Conservation (phyloP, 495 filamentous ascomycete species). For the Xylaria sp. region DNA sequence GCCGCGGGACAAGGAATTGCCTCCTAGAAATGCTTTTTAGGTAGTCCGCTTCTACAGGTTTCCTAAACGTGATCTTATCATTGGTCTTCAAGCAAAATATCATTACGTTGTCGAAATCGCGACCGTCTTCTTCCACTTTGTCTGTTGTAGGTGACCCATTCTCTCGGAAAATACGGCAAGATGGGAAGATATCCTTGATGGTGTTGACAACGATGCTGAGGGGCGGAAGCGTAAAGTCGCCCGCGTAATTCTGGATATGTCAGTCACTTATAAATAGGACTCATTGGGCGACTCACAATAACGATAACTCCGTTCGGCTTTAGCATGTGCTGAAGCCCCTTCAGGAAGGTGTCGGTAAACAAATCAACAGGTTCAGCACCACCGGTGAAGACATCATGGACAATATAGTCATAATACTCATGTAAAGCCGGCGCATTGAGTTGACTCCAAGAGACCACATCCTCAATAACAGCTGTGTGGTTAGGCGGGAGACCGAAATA, state of each 20-base stretch:
- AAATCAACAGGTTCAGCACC: conserved; percentile 88
- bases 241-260: conserved; percentile 85
- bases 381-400: conserved; percentile 99
- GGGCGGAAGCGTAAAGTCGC: conserved; percentile 77
- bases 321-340: conserved; percentile 70
- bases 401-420: conserved; percentile 80
- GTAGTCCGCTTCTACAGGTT: conserved; percentile 69
- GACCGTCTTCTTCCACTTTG: conserved; percentile 47
- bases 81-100: conserved; percentile 70
- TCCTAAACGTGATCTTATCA: conserved; percentile 66
- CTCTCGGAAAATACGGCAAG: conserved; percentile 86
- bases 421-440: conserved; percentile 46
- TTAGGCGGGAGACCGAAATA: conserved; percentile 83
- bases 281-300: conserved; percentile 66
- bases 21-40: conserved; percentile 73
- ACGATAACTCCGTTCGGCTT: conserved; percentile 83
- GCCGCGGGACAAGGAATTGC: conserved; percentile 72
- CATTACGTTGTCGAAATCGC: conserved; percentile 90
- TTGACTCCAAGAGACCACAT: conserved; percentile 80
- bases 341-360: conserved; percentile 85
- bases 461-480: conserved; percentile 79
- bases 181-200: conserved; percentile 74
- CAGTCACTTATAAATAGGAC: conserved; percentile 6
- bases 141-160: conserved; percentile 54
- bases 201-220: conserved; percentile 75